These are phyloP conservation scores for Neonectria faginata DNA, from an alignment of 2,329 filamentous ascomycete genomes.

Conservation along the genomic window DNA sequence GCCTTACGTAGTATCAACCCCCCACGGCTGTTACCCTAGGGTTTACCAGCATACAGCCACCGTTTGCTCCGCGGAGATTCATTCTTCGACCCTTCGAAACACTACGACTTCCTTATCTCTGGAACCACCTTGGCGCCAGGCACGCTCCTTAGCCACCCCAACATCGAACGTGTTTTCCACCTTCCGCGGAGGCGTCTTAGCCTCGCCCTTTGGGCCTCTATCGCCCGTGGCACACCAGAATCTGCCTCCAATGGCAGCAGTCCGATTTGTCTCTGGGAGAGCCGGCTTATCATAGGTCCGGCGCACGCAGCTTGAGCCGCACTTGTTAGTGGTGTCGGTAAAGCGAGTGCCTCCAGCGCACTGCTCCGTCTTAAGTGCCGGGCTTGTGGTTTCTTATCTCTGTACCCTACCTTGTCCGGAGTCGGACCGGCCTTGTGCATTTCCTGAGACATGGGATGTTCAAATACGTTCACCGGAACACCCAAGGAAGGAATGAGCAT, in stretches of 20 bases:
- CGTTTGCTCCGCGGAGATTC: constrained; percentile 45
- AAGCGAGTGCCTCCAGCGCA: constrained; percentile 33
- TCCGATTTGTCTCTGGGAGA: constrained; percentile 36
- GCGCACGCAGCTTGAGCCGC: constrained; percentile 40
- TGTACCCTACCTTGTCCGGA: constrained; percentile 28
- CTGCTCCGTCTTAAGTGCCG: constrained; percentile 29
- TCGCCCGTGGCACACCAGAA: constrained; percentile 33
- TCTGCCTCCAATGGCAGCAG: constrained; percentile 36
- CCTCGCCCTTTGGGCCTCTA: constrained; percentile 33
- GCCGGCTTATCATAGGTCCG: constrained; percentile 39
- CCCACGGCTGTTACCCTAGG: constrained; percentile 22
- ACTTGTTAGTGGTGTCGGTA: constrained; percentile 37
- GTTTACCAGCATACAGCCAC: constrained; percentile 32
- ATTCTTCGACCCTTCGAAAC: constrained; percentile 32
- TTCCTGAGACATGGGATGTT: constrained; percentile 28
- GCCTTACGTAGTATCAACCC: constrained; percentile 39
- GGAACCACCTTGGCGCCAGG: constrained; percentile 28
- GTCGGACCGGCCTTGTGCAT: constrained; percentile 19
- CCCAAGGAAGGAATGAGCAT: constrained; percentile 5
- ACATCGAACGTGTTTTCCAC: constrained; percentile 18
- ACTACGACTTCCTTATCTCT: constrained; percentile 42
- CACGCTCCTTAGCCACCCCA: constrained; percentile 16
- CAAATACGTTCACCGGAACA: constrained; percentile 24
- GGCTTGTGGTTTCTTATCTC: constrained; percentile 40
- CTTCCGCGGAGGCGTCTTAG: constrained; percentile 31